phyloP scores from a whole-genome alignment of 257 asterid genomes.

The Solanum gandarillasii region DNA sequence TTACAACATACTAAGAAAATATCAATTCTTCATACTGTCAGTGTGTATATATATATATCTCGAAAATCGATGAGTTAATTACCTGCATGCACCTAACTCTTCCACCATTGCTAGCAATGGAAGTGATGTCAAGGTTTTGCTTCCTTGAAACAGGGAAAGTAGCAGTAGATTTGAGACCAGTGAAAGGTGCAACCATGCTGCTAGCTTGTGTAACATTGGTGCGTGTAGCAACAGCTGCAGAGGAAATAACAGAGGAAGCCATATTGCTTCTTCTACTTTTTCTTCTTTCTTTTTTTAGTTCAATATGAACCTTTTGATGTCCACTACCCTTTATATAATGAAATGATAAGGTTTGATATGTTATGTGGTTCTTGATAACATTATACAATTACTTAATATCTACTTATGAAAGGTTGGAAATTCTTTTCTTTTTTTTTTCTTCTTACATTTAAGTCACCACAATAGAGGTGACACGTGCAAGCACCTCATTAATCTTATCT shows the following conservation, averaged over 20 bases:
- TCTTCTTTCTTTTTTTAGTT: background rate
- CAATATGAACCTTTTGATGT: background rate
- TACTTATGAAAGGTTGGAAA: background rate
- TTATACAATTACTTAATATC: conserved; percentile 6
- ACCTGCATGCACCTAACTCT: conserved; percentile 48
- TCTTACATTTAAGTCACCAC: background rate
- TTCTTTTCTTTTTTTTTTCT: background rate
- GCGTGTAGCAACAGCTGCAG: conserved; percentile 19
- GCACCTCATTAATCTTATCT: conserved; percentile 24
- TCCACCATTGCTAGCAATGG: conserved; percentile 34
- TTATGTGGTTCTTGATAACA: conserved; percentile 17
- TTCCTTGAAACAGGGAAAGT: conserved; percentile 18
- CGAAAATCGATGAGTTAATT: background rate
- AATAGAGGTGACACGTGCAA: conserved; percentile 22
- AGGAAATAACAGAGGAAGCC: conserved; percentile 37
- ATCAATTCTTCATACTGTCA: background rate
- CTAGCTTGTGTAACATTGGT: conserved; percentile 20
- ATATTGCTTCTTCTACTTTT: background rate
- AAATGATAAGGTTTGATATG: conserved; percentile 3
- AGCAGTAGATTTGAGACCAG: conserved; percentile 23
- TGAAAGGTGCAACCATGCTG: conserved; percentile 37
- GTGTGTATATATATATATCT: background rate
- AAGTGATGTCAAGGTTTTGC: conserved; percentile 20
- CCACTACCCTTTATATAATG: background rate
- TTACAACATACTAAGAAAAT: background rate